phyloP scores from a whole-genome alignment of 2,329 filamentous ascomycete genomes.

The Claviceps spartinae region DNA sequence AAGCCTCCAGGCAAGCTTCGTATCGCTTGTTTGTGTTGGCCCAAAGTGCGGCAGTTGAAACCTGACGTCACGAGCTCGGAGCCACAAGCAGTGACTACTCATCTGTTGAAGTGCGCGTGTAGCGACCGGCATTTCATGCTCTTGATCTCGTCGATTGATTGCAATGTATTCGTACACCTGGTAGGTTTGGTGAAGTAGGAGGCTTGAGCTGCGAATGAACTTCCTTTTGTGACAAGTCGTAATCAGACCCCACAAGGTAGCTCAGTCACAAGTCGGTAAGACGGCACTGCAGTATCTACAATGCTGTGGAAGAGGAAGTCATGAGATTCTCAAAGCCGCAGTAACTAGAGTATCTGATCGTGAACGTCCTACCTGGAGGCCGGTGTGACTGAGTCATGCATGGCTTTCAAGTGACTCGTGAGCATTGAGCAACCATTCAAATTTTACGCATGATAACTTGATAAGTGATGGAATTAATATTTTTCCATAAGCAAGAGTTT shows the following conservation, averaged over 20 bases:
- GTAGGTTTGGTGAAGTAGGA: not conserved
- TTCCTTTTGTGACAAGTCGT: constrained; percentile 4
- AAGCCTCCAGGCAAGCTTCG: not conserved
- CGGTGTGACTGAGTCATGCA: not conserved
- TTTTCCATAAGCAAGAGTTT: not conserved
- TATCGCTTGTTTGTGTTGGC: not conserved
- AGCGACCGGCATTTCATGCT: not conserved
- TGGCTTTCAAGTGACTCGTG: not conserved
- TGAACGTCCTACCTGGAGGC: not conserved
- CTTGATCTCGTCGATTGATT: not conserved
- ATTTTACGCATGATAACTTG: not conserved
- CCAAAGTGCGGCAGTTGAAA: not conserved
- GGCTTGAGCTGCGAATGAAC: not conserved
- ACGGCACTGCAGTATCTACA: not conserved
- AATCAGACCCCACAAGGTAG: not conserved
- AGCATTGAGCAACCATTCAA: not conserved
- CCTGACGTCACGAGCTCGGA: not conserved
- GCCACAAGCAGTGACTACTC: not conserved
- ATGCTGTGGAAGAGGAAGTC: not conserved
- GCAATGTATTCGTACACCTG: not conserved
- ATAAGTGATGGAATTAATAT: not conserved
- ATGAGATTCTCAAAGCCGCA: not conserved
- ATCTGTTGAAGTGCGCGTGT: not conserved
- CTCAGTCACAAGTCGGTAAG: not conserved
- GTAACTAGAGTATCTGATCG: not conserved